phyloP scores from a whole-genome alignment of 148 eudicot genomes.

The Dianthus caryophyllus region DNA sequence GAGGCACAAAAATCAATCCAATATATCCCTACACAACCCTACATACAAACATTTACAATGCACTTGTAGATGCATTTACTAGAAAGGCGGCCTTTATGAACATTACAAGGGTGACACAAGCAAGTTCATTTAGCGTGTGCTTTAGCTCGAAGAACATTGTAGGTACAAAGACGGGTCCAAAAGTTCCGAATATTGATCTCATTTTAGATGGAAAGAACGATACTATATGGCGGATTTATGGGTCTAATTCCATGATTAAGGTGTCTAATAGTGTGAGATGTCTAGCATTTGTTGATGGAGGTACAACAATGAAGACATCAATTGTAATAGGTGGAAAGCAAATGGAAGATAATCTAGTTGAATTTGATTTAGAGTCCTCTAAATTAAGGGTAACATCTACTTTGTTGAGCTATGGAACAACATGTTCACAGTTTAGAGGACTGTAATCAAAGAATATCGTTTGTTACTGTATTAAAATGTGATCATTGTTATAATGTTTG shows the following conservation, averaged over 20 bases:
- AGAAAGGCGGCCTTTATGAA: conserved; percentile 23
- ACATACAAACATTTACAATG: conserved; percentile 35
- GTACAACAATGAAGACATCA: conserved; percentile 13
- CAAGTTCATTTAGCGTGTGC: conserved; percentile 33
- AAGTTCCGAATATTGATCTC: conserved; percentile 27
- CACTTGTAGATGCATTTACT: conserved; percentile 22
- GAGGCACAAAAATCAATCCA: conserved; percentile 36
- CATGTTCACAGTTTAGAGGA: conserved; percentile 9
- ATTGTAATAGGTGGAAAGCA: conserved; percentile 43
- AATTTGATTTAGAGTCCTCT: conserved; percentile 35
- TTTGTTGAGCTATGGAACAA: not conserved
- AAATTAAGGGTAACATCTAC: conserved; percentile 2
- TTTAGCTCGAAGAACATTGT: conserved; percentile 26
- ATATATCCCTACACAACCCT: conserved; percentile 28
- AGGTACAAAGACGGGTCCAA: conserved; percentile 16
- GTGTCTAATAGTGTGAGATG: conserved; percentile 33
- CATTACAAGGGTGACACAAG: conserved; percentile 23
- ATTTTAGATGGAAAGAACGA: conserved; percentile 26
- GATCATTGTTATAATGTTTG: too few relatives aligned
- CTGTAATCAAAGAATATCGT: not conserved
- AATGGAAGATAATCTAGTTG: conserved; percentile 41
- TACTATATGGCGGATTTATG: conserved; percentile 32
- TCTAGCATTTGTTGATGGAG: conserved; percentile 46
- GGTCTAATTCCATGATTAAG: conserved; percentile 39
- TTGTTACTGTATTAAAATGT: too few relatives aligned